These are phyloP conservation scores for Magnolia sinica DNA, from an alignment of 164 flowering plant species.

Conservation along the genomic window DNA sequence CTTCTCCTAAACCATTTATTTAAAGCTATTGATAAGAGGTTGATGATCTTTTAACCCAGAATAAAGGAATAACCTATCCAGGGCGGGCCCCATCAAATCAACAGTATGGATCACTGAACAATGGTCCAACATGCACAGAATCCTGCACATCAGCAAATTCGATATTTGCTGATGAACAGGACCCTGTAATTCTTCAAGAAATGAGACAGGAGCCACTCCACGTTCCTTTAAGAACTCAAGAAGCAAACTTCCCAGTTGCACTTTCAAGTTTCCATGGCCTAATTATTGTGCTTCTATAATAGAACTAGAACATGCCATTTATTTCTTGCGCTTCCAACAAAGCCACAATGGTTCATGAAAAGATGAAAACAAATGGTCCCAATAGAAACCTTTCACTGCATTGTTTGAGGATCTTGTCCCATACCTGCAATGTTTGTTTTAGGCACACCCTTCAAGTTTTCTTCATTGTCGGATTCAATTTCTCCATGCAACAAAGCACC, in stretches of 20 bases:
- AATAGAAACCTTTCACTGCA: conserved; percentile 11
- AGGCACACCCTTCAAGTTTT: neutral
- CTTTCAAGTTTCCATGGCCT: neutral
- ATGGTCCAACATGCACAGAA: neutral
- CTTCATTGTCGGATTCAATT: neutral
- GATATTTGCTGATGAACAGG: neutral
- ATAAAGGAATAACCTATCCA: neutral
- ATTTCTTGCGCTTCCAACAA: neutral
- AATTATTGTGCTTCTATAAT: neutral
- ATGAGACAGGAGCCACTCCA: neutral
- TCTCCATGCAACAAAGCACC: conserved; percentile 9
- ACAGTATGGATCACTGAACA: neutral
- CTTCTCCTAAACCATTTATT: too few species aligned
- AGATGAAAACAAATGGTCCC: neutral
- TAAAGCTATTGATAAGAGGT: neutral
- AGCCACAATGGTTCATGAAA: neutral
- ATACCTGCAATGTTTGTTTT: conserved; percentile 9
- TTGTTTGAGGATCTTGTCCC: neutral
- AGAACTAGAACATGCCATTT: neutral
- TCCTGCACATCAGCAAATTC: neutral
- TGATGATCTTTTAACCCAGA: too few species aligned
- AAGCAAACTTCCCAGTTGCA: neutral
- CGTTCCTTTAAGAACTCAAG: neutral
- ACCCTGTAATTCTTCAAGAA: neutral
- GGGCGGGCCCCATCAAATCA: neutral